Evolutionary conservation across 2,329 filamentous ascomycete species (phyloP).

Genomic region (Fusarium floridanum): DNA sequence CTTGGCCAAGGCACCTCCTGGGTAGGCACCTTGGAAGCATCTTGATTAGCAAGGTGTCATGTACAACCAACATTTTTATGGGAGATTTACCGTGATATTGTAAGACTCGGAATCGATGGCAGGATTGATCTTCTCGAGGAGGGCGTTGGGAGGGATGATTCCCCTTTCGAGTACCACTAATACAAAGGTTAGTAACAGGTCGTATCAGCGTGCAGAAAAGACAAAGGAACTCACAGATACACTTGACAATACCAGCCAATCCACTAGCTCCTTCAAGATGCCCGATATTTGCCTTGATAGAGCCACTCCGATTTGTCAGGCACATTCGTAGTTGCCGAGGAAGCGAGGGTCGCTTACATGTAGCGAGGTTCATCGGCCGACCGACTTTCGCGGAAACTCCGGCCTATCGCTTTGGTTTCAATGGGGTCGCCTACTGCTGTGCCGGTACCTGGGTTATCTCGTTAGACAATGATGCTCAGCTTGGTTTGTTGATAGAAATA

Average conservation of each 20-base stretch:
- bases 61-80: not conserved
- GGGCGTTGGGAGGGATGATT: constrained; percentile 6
- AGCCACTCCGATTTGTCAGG: not conserved
- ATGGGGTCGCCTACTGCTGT: constrained; percentile 20
- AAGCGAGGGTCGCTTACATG: constrained; percentile 1
- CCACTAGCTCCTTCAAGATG: not conserved
- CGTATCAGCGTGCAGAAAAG: too few relatives aligned
- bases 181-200: too few relatives aligned
- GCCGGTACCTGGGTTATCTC: not conserved
- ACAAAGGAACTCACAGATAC: constrained; percentile 9
- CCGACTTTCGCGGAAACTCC: not conserved
- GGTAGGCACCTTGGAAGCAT: not conserved
- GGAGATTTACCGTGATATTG: not conserved
- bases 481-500: too few relatives aligned
- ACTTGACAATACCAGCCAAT: constrained; percentile 1
- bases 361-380: not conserved
- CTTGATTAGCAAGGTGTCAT: not conserved
- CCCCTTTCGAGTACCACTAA: too few relatives aligned
- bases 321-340: too few relatives aligned
- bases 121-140: not conserved
- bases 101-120: not conserved
- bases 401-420: constrained; percentile 4
- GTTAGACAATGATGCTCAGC: not conserved
- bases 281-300: constrained; percentile 4
- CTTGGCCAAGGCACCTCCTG: constrained; percentile 8